A percentile compares a stretch with the other conserved stretches of the same genome.
Evolutionary conservation across 1,284 basidiomycete genomes (phyloP).

Genomic region (Waitea zeae): DNA sequence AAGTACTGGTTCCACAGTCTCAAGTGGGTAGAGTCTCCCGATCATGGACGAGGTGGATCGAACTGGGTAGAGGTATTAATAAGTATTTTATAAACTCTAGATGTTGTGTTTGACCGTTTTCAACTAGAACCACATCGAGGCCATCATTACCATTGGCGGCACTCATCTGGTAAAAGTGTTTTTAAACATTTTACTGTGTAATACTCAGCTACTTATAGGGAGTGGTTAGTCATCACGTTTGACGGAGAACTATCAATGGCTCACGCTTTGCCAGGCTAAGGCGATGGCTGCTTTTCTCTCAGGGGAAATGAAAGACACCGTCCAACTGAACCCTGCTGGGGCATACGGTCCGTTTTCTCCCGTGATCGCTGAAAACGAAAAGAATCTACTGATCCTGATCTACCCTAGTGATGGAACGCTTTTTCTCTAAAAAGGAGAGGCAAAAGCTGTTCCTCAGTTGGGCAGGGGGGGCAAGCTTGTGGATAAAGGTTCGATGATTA

Average conservation of each 20-base stretch:
- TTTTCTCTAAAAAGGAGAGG: slow-evolving; percentile 84
- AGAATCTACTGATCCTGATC: background rate
- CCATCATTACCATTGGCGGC: slow-evolving; percentile 74
- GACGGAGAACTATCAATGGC: too few relatives aligned
- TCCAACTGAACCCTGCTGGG: slow-evolving; percentile 79
- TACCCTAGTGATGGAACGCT: slow-evolving; percentile 67
- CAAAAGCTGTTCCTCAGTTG: slow-evolving; percentile 87
- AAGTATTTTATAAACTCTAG: too few relatives aligned
- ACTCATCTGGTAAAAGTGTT: slow-evolving; percentile 73
- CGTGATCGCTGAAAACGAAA: background rate
- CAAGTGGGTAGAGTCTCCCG: slow-evolving; percentile 92
- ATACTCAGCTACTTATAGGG: slow-evolving; percentile 24
- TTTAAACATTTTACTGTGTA: too few relatives aligned
- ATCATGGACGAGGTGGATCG: slow-evolving; percentile 73
- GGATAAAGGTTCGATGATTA: slow-evolving; percentile 55
- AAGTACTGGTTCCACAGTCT: too few relatives aligned
- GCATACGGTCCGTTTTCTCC: slow-evolving; percentile 40
- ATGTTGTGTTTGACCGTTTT: too few relatives aligned
- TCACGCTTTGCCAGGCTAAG: slow-evolving; percentile 67
- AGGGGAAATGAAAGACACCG: slow-evolving; percentile 91
- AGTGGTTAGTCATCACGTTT: slow-evolving; percentile 44
- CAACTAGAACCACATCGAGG: slow-evolving; percentile 66
- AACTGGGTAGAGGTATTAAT: slow-evolving; percentile 84
- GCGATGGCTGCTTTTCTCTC: slow-evolving; percentile 93
- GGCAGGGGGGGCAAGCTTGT: slow-evolving; percentile 90